Percentiles rank a stretch among this genome's conserved stretches.
Conservation (phyloP, 768 basidiomycete species). For the Lepiota venenata region DNA sequence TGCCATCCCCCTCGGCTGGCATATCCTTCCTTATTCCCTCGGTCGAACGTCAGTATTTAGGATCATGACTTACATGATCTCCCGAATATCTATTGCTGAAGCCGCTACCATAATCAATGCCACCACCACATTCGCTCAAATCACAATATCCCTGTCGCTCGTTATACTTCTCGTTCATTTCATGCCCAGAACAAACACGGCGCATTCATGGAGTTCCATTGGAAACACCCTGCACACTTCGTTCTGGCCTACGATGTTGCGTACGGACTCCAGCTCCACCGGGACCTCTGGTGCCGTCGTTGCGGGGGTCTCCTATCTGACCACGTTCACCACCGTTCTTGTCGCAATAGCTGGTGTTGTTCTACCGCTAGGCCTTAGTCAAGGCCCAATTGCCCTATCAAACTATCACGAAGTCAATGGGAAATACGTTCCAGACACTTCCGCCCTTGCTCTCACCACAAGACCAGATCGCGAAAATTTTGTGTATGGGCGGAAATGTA, state of each 20-base stretch:
- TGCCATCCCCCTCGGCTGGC: no score
- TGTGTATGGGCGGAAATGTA: constrained; percentile 16
- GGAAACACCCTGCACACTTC: constrained; percentile 16
- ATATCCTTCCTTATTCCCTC: no score
- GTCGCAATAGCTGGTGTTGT: background rate
- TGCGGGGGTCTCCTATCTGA: background rate
- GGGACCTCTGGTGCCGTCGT: constrained; percentile 1
- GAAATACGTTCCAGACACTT: constrained; percentile 15
- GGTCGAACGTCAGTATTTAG: background rate
- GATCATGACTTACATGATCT: constrained; percentile 3
- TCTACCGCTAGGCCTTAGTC: background rate
- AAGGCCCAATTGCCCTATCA: background rate
- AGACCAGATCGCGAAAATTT: constrained; percentile 13
- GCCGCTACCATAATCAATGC: constrained; percentile 20
- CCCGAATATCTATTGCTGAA: constrained; percentile 16
- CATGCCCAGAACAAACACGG: constrained; percentile 15
- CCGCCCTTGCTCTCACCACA: constrained; percentile 18
- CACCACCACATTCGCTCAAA: constrained; percentile 16
- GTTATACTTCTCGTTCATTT: constrained; percentile 17
- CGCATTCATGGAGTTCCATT: constrained; percentile 18
- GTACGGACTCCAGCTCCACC: constrained; percentile 7
- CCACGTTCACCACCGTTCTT: background rate
- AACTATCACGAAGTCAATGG: background rate
- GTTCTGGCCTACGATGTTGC: constrained; percentile 18
- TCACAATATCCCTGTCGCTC: constrained; percentile 15